A percentile compares a stretch with the other conserved stretches of the same genome.
Conservation (phyloP, 2,329 filamentous ascomycete species). For the Curvularia sp. region DNA sequence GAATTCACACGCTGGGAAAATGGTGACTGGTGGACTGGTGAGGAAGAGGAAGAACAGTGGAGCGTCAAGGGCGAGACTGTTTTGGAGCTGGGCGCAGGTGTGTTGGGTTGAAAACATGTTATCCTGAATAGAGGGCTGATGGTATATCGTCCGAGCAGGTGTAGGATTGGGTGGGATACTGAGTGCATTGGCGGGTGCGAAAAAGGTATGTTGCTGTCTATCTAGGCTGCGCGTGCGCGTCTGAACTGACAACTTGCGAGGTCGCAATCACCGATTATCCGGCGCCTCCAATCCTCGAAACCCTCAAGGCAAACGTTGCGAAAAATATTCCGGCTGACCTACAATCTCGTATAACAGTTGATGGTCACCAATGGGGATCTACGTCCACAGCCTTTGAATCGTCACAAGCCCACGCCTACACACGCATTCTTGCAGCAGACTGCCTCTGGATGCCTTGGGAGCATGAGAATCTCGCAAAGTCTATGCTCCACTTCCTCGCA, state of each 20-base stretch:
- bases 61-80: constrained; percentile 60
- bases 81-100: constrained; percentile 73
- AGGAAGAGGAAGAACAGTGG: constrained; percentile 50
- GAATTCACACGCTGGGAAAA: constrained; percentile 21
- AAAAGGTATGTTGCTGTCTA: constrained; percentile 43
- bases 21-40: constrained; percentile 44
- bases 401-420: constrained; percentile 57
- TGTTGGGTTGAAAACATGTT: constrained; percentile 45
- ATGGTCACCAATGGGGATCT: constrained; percentile 72
- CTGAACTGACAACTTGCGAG: constrained; percentile 29
- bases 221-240: background rate
- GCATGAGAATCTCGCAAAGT: constrained; percentile 70
- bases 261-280: constrained; percentile 74
- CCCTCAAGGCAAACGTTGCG: constrained; percentile 65
- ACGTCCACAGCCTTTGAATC: constrained; percentile 53
- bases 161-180: constrained; percentile 59
- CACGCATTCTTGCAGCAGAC: constrained; percentile 72
- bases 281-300: constrained; percentile 64
- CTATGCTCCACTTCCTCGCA: constrained; percentile 68
- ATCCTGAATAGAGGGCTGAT: constrained; percentile 38
- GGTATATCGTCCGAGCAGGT: constrained; percentile 35
- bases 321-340: constrained; percentile 58
- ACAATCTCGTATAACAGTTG: constrained; percentile 53
- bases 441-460: constrained; percentile 79
- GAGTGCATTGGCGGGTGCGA: constrained; percentile 54